Percentiles rank a stretch among this genome's conserved stretches.
phyloP scores from a whole-genome alignment of 257 asterid species.

The Cynanchum wilfordii region DNA sequence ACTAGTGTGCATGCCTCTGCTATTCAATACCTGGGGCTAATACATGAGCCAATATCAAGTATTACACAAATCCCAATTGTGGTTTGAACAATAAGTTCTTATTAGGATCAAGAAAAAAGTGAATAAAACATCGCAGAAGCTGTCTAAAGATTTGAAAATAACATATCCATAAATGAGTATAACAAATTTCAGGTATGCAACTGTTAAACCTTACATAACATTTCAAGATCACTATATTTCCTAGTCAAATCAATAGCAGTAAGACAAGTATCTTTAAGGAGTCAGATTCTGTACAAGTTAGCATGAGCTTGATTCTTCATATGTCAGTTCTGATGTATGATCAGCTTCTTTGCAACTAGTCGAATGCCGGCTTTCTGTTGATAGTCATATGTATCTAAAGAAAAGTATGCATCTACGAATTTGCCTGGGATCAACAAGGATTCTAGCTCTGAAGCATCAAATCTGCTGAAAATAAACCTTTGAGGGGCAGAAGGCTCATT shows the following conservation, averaged over 20 bases:
- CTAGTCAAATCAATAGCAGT: constrained; percentile 1
- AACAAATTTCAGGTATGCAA: not conserved
- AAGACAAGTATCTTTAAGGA: not conserved
- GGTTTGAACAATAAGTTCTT: not conserved
- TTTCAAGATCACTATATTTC: not conserved
- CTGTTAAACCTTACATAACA: not conserved
- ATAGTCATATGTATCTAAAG: constrained; percentile 66
- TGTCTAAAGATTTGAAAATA: not conserved
- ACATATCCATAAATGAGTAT: not conserved
- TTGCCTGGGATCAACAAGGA: constrained; percentile 52
- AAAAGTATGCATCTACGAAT: constrained; percentile 65
- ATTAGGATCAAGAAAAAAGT: not conserved
- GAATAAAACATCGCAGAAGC: not conserved
- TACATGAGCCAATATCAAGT: not conserved
- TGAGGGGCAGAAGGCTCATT: constrained; percentile 45
- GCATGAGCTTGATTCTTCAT: not conserved
- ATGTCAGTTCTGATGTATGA: constrained; percentile 42
- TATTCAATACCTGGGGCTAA: too few species aligned
- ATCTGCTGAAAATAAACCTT: constrained; percentile 51
- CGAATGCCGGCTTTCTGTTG: constrained; percentile 80
- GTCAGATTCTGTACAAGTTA: constrained; percentile 11
- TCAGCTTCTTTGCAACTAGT: constrained; percentile 62
- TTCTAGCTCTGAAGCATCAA: constrained; percentile 48
- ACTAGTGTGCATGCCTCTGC: too few species aligned
- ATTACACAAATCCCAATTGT: not conserved